phyloP scores from a whole-genome alignment of 768 basidiomycete species.

The Leccinum disarticulatum region DNA sequence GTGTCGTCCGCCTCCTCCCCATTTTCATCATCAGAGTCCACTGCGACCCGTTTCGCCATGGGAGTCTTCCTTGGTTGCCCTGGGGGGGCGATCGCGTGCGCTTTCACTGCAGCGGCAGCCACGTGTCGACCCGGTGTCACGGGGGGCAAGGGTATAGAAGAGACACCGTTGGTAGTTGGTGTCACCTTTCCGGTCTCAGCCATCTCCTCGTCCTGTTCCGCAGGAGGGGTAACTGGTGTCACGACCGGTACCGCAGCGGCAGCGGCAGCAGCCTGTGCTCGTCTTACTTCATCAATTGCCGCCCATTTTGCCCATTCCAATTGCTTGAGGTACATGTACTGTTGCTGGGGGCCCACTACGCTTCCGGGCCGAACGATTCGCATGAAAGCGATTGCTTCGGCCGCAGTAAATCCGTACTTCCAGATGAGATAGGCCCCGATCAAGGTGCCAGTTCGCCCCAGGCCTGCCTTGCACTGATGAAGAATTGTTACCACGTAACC shows the following conservation, averaged over 20 bases:
- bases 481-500: slow-evolving; percentile 21
- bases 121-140: slow-evolving; percentile 82
- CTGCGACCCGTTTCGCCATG: slow-evolving; percentile 64
- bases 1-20: slow-evolving; percentile 55
- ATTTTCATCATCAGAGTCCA: slow-evolving; percentile 69
- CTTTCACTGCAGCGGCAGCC: slow-evolving; percentile 65
- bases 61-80: slow-evolving; percentile 91
- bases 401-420: slow-evolving; percentile 97
- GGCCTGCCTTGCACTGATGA: slow-evolving; percentile 88
- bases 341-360: slow-evolving; percentile 90
- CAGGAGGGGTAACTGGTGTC: slow-evolving; percentile 78
- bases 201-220: slow-evolving; percentile 68
- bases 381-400: slow-evolving; percentile 98
- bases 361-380: slow-evolving; percentile 93
- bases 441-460: slow-evolving; percentile 93
- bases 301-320: slow-evolving; percentile 94
- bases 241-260: slow-evolving; percentile 48
- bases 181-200: slow-evolving; percentile 44
- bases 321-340: slow-evolving; percentile 94
- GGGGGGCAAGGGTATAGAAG: slow-evolving; percentile 50
- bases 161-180: slow-evolving; percentile 24
- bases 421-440: slow-evolving; percentile 98
- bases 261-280: slow-evolving; percentile 41
- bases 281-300: slow-evolving; percentile 74
- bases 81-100: slow-evolving; percentile 70